Evolutionary conservation across 73 alveolate species (phyloP), one percentile per base, ranked within the genome.

Genomic region (Chromera velia): DNA sequence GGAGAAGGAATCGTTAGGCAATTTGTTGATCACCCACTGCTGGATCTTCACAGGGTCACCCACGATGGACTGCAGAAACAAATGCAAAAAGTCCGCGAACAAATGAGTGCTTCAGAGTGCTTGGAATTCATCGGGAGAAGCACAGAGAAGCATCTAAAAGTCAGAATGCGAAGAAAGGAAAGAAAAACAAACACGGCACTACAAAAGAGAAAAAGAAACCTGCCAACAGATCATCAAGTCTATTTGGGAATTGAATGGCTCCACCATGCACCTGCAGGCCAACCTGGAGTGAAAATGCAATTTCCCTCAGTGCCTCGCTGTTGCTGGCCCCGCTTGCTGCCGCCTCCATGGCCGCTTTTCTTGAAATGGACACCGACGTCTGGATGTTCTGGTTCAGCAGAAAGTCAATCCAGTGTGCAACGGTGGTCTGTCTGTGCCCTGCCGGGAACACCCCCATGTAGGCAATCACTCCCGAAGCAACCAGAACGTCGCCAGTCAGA

Each of bases 381-480:
- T n/a, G n/a, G n/a, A n/a, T 40, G 22, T 40, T 13, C 22, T 40
- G 55, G 55, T 40, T 40, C 22, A 40, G 55, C 55, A 40, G 55
- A 40, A 13, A 40, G n/a, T n/a, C n/a, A 40, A 87, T 82, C 99
- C 99, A 97, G 73, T 82, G 88, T 74, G 85, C 88, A 49, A 95
- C 91, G 19, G 97, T 90, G 73, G 94, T 96, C 33, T 92, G 91
- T 91, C 99, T 92, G 89, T 97, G 95, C 17, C 94, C 80, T 18
- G 94, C 88, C 74, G 91, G 74, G 91, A 97, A 97, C 26, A 96
- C 98, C 47, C 99, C 99, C 40, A 97, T 88, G 78, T 96, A 97
- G 28, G 99, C 97, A 30, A 97, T 95, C 73, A 96, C 91, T 28
- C 99, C 99, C 13, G 99, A 90, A n/a, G 98, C 87, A 28, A 97